Evolutionary conservation across 192 early-diverging fungal genomes (phyloP).

Genomic region (Kappamyces sp.): DNA sequence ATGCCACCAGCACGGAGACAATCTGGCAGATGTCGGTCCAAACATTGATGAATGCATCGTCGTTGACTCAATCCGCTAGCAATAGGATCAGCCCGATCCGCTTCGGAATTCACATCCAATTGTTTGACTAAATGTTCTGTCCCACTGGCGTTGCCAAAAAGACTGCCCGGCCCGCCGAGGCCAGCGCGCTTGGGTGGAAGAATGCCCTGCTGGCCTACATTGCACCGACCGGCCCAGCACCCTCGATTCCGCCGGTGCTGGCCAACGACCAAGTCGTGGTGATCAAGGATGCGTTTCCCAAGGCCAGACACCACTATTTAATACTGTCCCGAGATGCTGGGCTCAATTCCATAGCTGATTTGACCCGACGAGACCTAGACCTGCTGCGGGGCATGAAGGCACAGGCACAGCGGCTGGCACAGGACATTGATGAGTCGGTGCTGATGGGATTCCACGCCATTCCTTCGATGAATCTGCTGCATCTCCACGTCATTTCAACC

Average conservation of each 20-base stretch:
- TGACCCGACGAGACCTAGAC: conserved; percentile 24
- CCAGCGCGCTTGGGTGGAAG: conserved; percentile 17
- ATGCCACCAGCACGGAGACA: too few species aligned
- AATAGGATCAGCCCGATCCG: too few species aligned
- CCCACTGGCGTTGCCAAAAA: too few species aligned
- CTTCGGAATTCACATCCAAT: too few species aligned
- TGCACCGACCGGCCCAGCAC: conserved; percentile 32
- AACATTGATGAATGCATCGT: too few species aligned
- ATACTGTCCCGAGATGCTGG: too few species aligned
- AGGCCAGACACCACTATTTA: too few species aligned
- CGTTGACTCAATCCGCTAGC: too few species aligned
- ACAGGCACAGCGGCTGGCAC: conserved; percentile 25
- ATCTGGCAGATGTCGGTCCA: too few species aligned
- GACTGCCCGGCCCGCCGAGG: background rate
- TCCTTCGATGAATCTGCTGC: conserved; percentile 55
- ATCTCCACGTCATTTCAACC: conserved; percentile 59
- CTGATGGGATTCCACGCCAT: conserved; percentile 58
- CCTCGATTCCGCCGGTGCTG: conserved; percentile 26
- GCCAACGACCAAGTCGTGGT: conserved; percentile 41
- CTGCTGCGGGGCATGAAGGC: conserved; percentile 29
- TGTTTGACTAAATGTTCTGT: too few species aligned
- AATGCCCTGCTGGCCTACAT: conserved; percentile 36
- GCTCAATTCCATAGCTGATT: conserved; percentile 26
- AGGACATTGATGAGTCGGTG: conserved; percentile 26
- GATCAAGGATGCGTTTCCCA: conserved; percentile 51